Conservation (phyloP, 441 rosid genomes). For the Euphorbia schlechtendalii region DNA sequence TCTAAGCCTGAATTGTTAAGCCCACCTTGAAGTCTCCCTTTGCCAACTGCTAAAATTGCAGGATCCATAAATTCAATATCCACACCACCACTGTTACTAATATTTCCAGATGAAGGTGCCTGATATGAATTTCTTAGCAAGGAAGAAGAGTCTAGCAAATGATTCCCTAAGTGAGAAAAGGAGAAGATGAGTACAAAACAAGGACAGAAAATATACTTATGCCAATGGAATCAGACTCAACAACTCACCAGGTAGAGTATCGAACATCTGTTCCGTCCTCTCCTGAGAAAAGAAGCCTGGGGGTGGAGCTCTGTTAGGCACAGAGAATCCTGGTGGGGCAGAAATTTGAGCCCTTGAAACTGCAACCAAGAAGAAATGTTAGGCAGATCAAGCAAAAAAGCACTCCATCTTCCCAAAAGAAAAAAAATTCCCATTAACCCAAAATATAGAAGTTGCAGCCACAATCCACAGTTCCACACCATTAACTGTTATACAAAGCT, state of each 20-base stretch:
- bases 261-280: slow-evolving; percentile 54
- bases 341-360: slow-evolving; percentile 75
- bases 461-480: neutral
- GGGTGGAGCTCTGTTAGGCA: slow-evolving; percentile 83
- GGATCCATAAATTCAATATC: slow-evolving; percentile 90
- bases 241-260: slow-evolving; percentile 42
- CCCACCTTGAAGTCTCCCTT: slow-evolving; percentile 62
- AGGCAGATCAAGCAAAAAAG: neutral
- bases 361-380: slow-evolving; percentile 13
- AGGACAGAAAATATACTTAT: neutral
- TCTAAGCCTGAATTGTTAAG: slow-evolving; percentile 49
- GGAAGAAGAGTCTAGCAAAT: slow-evolving; percentile 39
- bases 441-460: neutral
- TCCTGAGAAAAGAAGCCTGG: slow-evolving; percentile 85
- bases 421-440: neutral
- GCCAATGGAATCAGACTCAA: neutral
- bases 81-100: slow-evolving; percentile 32
- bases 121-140: slow-evolving; percentile 52
- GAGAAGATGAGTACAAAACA: neutral
- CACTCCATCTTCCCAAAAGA: neutral
- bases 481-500: neutral
- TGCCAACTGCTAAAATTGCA: slow-evolving; percentile 93
- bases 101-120: slow-evolving; percentile 33
- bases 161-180: slow-evolving; percentile 34
- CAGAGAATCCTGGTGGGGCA: slow-evolving; percentile 90